These are phyloP conservation scores for Ploettnerulaceae sp. DNA, from an alignment of 2,329 filamentous ascomycete species.

Conservation along the genomic window DNA sequence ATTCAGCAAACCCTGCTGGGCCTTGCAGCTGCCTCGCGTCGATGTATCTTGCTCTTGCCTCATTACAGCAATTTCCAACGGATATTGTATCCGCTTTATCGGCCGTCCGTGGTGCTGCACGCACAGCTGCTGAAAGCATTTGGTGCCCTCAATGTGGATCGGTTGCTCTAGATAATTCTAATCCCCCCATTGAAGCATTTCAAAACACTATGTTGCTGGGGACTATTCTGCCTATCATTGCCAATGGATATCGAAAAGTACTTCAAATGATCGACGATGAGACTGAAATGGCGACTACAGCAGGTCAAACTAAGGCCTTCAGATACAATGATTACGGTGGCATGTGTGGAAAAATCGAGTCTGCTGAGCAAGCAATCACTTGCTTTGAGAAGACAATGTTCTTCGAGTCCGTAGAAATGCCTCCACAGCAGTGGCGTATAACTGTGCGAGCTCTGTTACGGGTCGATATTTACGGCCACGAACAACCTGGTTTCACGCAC, in stretches of 20 bases:
- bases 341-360: conserved; percentile 18
- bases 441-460: conserved; percentile 50
- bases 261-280: conserved; percentile 52
- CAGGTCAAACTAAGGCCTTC: conserved; percentile 35
- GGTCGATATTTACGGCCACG: conserved; percentile 53
- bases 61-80: conserved; percentile 29
- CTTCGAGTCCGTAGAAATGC: conserved; percentile 44
- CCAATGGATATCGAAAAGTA: conserved; percentile 52
- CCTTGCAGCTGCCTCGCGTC: conserved; percentile 30
- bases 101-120: conserved; percentile 27
- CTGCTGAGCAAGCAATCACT: conserved; percentile 10
- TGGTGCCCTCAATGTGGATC: conserved; percentile 47
- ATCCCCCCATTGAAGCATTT: conserved; percentile 45
- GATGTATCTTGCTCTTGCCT: conserved; percentile 31
- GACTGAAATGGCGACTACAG: conserved; percentile 40
- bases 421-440: conserved; percentile 50
- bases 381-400: conserved; percentile 24
- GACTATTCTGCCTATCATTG: conserved; percentile 52
- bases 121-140: conserved; percentile 42
- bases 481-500: conserved; percentile 33
- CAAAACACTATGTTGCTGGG: conserved; percentile 57
- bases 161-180: conserved; percentile 35
- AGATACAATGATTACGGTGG: conserved; percentile 30
- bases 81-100: conserved; percentile 27
- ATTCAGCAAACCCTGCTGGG: conserved; percentile 1